A percentile compares a stretch with the other conserved stretches of the same genome.
Evolutionary conservation across 805 yeast species (phyloP).

Genomic region (Cyberlindnera maclurae): DNA sequence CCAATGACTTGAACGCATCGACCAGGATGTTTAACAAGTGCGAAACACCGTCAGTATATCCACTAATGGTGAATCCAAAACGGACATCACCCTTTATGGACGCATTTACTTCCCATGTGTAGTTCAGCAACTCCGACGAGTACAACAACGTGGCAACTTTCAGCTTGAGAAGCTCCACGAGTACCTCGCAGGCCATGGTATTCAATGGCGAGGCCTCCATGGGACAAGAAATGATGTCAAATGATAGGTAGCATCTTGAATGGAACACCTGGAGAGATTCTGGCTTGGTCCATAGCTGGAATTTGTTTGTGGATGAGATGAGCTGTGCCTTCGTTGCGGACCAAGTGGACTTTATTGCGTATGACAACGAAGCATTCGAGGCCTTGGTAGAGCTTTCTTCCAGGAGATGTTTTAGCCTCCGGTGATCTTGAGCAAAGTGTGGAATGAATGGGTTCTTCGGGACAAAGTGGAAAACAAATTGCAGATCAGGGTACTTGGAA

Average conservation of each 20-base stretch:
- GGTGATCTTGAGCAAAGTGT: slow-evolving; percentile 25
- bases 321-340: slow-evolving; percentile 30
- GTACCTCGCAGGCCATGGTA: slow-evolving; percentile 45
- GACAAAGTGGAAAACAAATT: slow-evolving; percentile 1
- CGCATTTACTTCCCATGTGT: slow-evolving; percentile 49
- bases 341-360: slow-evolving; percentile 25
- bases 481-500: background rate
- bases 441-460: slow-evolving; percentile 32
- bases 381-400: slow-evolving; percentile 23
- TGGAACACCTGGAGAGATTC: slow-evolving; percentile 26
- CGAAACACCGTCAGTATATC: slow-evolving; percentile 37
- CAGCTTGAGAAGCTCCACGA: slow-evolving; percentile 40
- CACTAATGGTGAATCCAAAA: slow-evolving; percentile 45
- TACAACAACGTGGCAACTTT: slow-evolving; percentile 38
- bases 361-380: slow-evolving; percentile 26
- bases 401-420: slow-evolving; percentile 19
- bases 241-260: slow-evolving; percentile 34
- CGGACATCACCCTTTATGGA: slow-evolving; percentile 49
- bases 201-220: slow-evolving; percentile 29
- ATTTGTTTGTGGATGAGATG: slow-evolving; percentile 25
- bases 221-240: slow-evolving; percentile 34
- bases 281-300: slow-evolving; percentile 47
- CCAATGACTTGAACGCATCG: slow-evolving; percentile 23
- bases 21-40: slow-evolving; percentile 30
- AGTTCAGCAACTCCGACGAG: slow-evolving; percentile 47